Percentiles rank a stretch among this genome's conserved stretches.
These are phyloP conservation scores for Porphyra umbilicalis DNA, from an alignment of 31 red algal genomes.

Conservation along the genomic window DNA sequence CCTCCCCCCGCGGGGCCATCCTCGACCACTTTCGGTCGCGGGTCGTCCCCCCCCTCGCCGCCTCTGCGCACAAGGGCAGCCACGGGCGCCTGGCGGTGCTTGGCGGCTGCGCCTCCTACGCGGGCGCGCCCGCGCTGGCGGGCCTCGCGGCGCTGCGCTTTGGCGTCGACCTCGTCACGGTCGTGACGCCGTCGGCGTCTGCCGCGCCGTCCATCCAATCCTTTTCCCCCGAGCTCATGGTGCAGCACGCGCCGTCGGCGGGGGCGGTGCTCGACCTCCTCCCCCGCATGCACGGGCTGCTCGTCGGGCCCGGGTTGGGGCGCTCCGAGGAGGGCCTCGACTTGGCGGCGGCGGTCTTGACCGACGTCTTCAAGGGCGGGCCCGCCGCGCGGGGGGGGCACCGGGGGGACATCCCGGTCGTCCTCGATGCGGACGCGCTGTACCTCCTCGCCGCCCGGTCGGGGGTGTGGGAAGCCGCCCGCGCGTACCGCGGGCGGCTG, in stretches of 20 bases:
- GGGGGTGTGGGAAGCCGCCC: background rate
- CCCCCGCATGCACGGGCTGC: conserved; percentile 41
- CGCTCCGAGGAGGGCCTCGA: conserved; percentile 16
- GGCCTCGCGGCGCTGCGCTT: conserved; percentile 62
- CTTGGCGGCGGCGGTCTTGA: conserved; percentile 12
- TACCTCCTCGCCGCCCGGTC: conserved; percentile 19
- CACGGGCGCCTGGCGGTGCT: conserved; percentile 65
- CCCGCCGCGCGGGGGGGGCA: background rate
- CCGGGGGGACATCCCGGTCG: conserved; percentile 20
- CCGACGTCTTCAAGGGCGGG: background rate
- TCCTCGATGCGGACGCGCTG: conserved; percentile 89
- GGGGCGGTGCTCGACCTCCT: background rate
- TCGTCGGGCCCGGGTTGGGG: conserved; percentile 81
- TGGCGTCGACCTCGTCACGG: conserved; percentile 69
- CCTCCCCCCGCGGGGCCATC: background rate
- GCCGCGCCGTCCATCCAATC: conserved; percentile 71
- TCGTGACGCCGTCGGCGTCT: conserved; percentile 17
- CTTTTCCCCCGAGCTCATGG: conserved; percentile 83
- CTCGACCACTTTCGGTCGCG: background rate
- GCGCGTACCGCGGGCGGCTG: conserved; percentile 7
- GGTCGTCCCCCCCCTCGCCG: conserved; percentile 12
- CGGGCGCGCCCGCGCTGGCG: conserved; percentile 84
- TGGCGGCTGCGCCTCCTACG: conserved; percentile 78
- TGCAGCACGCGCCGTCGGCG: conserved; percentile 20
- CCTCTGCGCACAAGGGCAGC: conserved; percentile 53